These are phyloP conservation scores for Acanthochlamys bracteata DNA, from an alignment of 106 monocot species.

Conservation along the genomic window DNA sequence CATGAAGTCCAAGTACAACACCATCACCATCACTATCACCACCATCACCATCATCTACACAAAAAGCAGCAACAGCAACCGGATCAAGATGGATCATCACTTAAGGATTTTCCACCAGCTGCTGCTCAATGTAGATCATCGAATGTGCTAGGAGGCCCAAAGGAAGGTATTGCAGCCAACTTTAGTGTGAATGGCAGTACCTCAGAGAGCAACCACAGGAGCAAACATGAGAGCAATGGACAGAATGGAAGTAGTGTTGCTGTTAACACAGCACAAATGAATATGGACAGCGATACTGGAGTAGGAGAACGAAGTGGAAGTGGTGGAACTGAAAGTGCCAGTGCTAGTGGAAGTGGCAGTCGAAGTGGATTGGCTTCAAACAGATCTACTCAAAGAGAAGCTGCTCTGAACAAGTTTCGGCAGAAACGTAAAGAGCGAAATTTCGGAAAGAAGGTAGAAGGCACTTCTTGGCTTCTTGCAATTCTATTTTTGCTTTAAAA, in stretches of 20 bases:
- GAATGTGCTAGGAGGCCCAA: constrained; percentile 24
- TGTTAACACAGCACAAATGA: constrained; percentile 17
- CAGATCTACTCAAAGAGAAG: constrained; percentile 48
- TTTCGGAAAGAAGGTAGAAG: constrained; percentile 77
- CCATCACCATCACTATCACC: constrained; percentile 59
- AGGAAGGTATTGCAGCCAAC: constrained; percentile 52
- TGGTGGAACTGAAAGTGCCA: constrained; percentile 26
- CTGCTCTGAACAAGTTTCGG: constrained; percentile 76
- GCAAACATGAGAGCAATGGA: constrained; percentile 61
- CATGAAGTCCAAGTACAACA: constrained; percentile 51
- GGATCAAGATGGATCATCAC: constrained; percentile 32
- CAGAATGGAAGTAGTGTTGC: constrained; percentile 40
- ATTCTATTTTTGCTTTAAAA: background rate
- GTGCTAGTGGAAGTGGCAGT: constrained; percentile 44
- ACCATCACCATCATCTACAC: constrained; percentile 47
- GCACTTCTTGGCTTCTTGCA: background rate
- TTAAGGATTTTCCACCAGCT: constrained; percentile 17
- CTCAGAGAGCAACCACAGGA: constrained; percentile 20
- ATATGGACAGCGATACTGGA: constrained; percentile 37
- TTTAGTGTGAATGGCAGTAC: constrained; percentile 55
- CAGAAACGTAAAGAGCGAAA: constrained; percentile 82
- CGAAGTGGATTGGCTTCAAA: constrained; percentile 46
- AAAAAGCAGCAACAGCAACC: constrained; percentile 24
- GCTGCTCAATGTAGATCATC: constrained; percentile 43
- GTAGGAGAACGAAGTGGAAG: constrained; percentile 40